Evolutionary conservation across 192 early-diverging fungal genomes (phyloP), one percentile per base, ranked within the genome.

Genomic region (Obelidium mucronatum): DNA sequence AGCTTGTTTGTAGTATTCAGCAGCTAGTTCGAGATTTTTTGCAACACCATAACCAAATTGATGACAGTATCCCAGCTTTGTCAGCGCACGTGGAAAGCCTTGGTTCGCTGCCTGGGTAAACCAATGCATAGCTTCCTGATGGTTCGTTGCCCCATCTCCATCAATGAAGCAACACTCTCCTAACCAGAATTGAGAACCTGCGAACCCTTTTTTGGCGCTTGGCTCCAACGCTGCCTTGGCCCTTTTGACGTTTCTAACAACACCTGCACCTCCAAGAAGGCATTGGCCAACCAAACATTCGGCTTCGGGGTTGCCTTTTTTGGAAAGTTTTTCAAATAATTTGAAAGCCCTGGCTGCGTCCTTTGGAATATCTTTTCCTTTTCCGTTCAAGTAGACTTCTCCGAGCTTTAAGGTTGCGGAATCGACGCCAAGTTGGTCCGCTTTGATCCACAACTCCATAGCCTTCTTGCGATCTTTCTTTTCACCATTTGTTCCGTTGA

Each of bases 51-150:
- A 17, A 26, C 67, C 67, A 44, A 11, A n/a, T 15, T 8, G 28
- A 48, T 52, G 52, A 28, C 24, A 69, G 30, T 24, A 1, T 2
- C n/a, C 67, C 22, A 28, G 26, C 52, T 33, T 5, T 52, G 42
- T 28, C 22, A 72, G 15, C 19, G 52, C 55, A 30, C 19, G 34
- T 28, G 30, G 40, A 34, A 51, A 8, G 11, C 30, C 30, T 34
- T 42, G 24, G 13, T 68, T 42, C n/a, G 67, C 67, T 39, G 67
- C 67, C 22, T 51, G 30, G 8, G 24, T 52, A 39, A 68, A 68
- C 67, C 67, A 68, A 3, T 52, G 4, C 8, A 51, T 11, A 51
- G 67, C 67, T 39, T 68, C 37, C 8, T 3, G 42, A 4, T 42
- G 4, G 51, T 42, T 40, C 40, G 37, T 35, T 40, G 19, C 24